Evolutionary conservation across 345 rosid genomes (phyloP), one percentile per base, ranked within the genome.

Genomic region (Leavenworthia alabamica): DNA sequence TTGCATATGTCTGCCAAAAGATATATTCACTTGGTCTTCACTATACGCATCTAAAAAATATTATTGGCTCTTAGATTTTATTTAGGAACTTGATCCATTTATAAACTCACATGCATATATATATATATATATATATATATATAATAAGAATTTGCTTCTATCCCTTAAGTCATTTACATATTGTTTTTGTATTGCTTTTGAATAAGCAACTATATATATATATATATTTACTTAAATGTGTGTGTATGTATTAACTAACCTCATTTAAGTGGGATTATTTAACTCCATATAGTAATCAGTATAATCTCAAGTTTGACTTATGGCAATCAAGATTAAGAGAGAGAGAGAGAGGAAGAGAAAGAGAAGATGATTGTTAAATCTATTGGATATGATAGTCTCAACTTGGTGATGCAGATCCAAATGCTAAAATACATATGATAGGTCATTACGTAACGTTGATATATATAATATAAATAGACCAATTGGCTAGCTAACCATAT

Each of bases 1-100:
- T 72, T 72, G 75, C 71, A 71, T 64, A 65, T 65, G 71, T 72
- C 69, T 62, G 64, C 69, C 58, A 70, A 70, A 70, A 70, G 69
- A 70, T 70, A 55, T 70, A 70, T 37, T 56, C 58, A 70, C 32
- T 70, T 70, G 16, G 45, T 47, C 69, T 70, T 62, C 46, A 70
- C 69, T 56, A 62, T 31, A 63, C 69, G 56, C 62, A 45, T 36
- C 35, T 61, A 45, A 15, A 29, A 29, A 28, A 7, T 70, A 31
- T 70, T 55, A 63, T 62, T 62, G 51, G 37, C 53, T 62, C 53
- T 56, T 70, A 56, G 74, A 70, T 70, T 70, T 62, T 55, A 45
- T 70, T 46, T 45, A 55, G 50, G 50, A 70, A 37, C 63, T 62
- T 56, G 28, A 70, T 54, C 12, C 52, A 56, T 46, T 54, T 54